phyloP scores from a whole-genome alignment of 495 filamentous ascomycete species.

The Daldinia loculata region DNA sequence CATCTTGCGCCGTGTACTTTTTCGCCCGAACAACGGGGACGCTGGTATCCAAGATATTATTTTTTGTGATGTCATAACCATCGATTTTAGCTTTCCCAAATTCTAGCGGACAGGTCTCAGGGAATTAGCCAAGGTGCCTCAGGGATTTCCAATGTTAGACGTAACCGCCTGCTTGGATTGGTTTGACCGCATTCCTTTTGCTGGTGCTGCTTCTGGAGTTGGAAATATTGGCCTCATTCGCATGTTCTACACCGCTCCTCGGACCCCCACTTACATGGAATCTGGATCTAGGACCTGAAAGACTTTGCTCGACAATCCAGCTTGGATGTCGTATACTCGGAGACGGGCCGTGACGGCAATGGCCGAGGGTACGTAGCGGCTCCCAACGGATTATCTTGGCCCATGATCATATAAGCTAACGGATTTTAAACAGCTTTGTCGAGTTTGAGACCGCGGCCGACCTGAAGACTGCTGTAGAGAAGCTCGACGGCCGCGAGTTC shows the following conservation, averaged over 20 bases:
- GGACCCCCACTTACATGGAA: constrained; percentile 64
- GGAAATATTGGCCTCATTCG: constrained; percentile 59
- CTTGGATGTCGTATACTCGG: constrained; percentile 97
- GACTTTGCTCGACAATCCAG: constrained; percentile 98
- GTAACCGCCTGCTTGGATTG: constrained; percentile 45
- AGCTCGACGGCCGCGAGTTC: constrained; percentile 90
- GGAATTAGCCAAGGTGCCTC: constrained; percentile 45
- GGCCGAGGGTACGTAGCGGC: constrained; percentile 81
- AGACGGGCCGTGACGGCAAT: constrained; percentile 91
- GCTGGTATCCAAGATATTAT: constrained; percentile 33
- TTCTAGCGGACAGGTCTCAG: constrained; percentile 44
- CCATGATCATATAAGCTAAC: constrained; percentile 1
- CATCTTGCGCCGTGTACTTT: constrained; percentile 41
- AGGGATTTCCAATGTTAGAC: constrained; percentile 40
- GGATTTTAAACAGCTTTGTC: constrained; percentile 75
- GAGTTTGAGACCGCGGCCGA: constrained; percentile 95
- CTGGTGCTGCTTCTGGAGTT: constrained; percentile 52
- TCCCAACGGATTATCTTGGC: not conserved
- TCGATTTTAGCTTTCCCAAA: constrained; percentile 39
- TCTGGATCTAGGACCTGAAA: constrained; percentile 93
- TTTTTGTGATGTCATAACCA: constrained; percentile 41
- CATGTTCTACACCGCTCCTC: constrained; percentile 49
- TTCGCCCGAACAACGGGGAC: constrained; percentile 40
- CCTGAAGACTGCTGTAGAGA: constrained; percentile 88
- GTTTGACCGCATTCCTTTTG: constrained; percentile 47